Evolutionary conservation across 2,329 filamentous ascomycete species (phyloP).

Genomic region (Elsinoe arachidis): DNA sequence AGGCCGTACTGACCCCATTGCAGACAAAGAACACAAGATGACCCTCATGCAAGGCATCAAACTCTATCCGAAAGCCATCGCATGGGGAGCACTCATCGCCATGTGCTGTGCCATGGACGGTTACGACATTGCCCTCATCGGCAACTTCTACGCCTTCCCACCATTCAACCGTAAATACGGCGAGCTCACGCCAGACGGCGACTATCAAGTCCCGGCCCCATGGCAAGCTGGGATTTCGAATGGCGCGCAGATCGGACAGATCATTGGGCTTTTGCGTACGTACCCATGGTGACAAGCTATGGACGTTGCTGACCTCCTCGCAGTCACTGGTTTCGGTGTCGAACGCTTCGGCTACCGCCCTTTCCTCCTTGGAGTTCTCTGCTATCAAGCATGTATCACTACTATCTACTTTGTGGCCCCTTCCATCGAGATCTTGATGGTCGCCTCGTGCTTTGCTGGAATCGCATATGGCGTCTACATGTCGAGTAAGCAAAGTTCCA

Average conservation of each 20-base stretch:
- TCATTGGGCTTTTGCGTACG: slow-evolving; percentile 34
- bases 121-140: slow-evolving; percentile 72
- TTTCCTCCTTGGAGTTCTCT: slow-evolving; percentile 37
- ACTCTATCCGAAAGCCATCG: slow-evolving; percentile 78
- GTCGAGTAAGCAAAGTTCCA: no score
- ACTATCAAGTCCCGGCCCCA: slow-evolving; percentile 35
- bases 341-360: slow-evolving; percentile 39
- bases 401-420: slow-evolving; percentile 43
- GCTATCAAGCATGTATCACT: slow-evolving; percentile 36
- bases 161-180: slow-evolving; percentile 41
- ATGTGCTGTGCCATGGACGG: slow-evolving; percentile 89
- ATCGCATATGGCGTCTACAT: slow-evolving; percentile 36
- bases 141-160: slow-evolving; percentile 60
- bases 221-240: slow-evolving; percentile 43
- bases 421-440: slow-evolving; percentile 34
- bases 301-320: no score
- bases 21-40: slow-evolving; percentile 43
- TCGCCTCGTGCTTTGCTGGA: slow-evolving; percentile 40
- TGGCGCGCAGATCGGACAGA: slow-evolving; percentile 39
- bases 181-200: slow-evolving; percentile 31
- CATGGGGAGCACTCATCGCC: slow-evolving; percentile 78
- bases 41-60: slow-evolving; percentile 63
- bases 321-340: slow-evolving; percentile 36
- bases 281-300: no score
- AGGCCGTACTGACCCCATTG: no score